Conservation (phyloP, 352 stramenopile species). For the Hyaloperonospora arabidopsidis region DNA sequence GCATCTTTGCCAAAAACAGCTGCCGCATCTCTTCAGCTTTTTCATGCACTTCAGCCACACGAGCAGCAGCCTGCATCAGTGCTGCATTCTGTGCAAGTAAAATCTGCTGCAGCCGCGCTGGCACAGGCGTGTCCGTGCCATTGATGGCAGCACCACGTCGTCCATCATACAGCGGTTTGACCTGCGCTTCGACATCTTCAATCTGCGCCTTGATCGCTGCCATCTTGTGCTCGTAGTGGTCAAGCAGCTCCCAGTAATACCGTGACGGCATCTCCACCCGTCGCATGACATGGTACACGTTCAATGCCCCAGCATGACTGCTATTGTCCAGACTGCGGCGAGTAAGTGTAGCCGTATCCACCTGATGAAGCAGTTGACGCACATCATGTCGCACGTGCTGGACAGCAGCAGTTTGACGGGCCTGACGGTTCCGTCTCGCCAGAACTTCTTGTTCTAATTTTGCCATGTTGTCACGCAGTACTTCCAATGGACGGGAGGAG, state of each 20-base stretch:
- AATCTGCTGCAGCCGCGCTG: conserved; percentile 59
- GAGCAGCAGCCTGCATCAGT: conserved; percentile 66
- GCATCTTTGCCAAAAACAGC: conserved; percentile 59
- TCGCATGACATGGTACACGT: conserved; percentile 60
- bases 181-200: conserved; percentile 57
- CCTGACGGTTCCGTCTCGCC: conserved; percentile 46
- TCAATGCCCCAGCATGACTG: conserved; percentile 26
- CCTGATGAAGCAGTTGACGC: conserved; percentile 64
- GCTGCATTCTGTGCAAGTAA: conserved; percentile 67
- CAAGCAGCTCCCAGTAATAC: conserved; percentile 75
- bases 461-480: conserved; percentile 48
- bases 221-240: conserved; percentile 70
- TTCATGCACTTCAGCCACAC: conserved; percentile 69
- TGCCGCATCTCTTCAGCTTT: conserved; percentile 66
- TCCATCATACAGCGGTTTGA: conserved; percentile 44
- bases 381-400: conserved; percentile 67
- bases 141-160: conserved; percentile 7
- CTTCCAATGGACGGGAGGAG: conserved; percentile 44
- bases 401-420: conserved; percentile 48
- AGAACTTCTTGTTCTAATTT: conserved; percentile 60
- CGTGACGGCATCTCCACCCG: conserved; percentile 70
- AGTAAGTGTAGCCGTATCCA: conserved; percentile 58
- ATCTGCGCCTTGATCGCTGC: conserved; percentile 66
- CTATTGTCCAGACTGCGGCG: conserved; percentile 50
- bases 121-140: conserved; percentile 14